phyloP scores from a whole-genome alignment of 495 filamentous ascomycete species.

The Pyrenula massariospora region DNA sequence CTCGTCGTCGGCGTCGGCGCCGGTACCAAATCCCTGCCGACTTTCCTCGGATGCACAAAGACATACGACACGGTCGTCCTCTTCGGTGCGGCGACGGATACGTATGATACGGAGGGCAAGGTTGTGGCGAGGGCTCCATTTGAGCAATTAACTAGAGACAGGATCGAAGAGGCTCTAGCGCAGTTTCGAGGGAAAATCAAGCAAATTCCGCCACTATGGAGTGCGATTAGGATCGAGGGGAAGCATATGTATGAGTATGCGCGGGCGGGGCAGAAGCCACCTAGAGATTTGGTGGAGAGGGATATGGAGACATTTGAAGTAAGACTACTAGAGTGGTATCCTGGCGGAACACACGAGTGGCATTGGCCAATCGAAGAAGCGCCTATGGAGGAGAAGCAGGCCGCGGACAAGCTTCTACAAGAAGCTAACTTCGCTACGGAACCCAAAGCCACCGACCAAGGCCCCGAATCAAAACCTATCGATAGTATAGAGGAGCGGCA shows the following conservation, averaged over 20 bases:
- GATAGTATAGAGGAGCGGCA: neutral
- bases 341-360: constrained; percentile 63
- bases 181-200: constrained; percentile 76
- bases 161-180: constrained; percentile 63
- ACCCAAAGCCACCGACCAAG: neutral
- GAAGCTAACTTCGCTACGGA: neutral
- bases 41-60: constrained; percentile 82
- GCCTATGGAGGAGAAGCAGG: constrained; percentile 53
- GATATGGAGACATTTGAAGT: constrained; percentile 65
- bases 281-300: constrained; percentile 68
- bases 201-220: constrained; percentile 87
- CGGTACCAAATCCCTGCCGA: constrained; percentile 70
- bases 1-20: constrained; percentile 77
- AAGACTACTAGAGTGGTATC: constrained; percentile 78
- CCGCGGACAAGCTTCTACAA: constrained; percentile 55
- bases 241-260: constrained; percentile 96
- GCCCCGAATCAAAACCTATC: neutral
- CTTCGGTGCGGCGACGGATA: constrained; percentile 88
- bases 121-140: constrained; percentile 61
- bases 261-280: constrained; percentile 71
- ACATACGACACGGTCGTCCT: constrained; percentile 79
- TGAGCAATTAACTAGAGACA: constrained; percentile 64
- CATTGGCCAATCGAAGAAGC: constrained; percentile 67
- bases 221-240: constrained; percentile 80
- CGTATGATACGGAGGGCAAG: constrained; percentile 78